A percentile compares a stretch with the other conserved stretches of the same genome.
phyloP scores from a whole-genome alignment of 176 grass and related monocot species.

The Rhipidocladum racemiflorum region DNA sequence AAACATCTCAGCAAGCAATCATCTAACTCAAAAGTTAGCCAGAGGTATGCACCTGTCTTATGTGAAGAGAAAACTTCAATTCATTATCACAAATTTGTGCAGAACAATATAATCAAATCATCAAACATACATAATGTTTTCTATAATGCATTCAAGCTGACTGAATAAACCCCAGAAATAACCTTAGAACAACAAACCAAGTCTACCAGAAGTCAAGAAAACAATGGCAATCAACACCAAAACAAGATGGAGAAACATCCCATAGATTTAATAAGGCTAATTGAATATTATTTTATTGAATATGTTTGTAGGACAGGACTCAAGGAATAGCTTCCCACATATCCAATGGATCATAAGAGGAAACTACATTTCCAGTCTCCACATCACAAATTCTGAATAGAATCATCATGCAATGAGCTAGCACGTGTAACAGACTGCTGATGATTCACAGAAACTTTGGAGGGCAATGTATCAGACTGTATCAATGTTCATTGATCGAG shows the following conservation, averaged over 20 bases:
- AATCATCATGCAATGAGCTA: not conserved
- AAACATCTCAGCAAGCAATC: not conserved
- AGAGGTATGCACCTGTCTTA: not conserved
- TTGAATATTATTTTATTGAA: not conserved
- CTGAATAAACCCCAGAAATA: not conserved
- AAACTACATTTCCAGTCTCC: not conserved
- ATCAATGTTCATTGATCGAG: not conserved
- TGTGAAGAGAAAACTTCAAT: not conserved
- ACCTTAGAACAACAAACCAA: not conserved
- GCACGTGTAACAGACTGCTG: not conserved
- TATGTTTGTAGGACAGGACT: not conserved
- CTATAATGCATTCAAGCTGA: not conserved
- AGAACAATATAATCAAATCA: not conserved
- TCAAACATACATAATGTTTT: not conserved
- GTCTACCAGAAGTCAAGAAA: not conserved
- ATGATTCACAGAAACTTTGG: not conserved
- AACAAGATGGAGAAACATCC: conserved; percentile 10
- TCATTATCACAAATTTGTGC: not conserved
- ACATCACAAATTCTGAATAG: not conserved
- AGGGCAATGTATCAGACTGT: not conserved
- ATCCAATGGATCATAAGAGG: not conserved
- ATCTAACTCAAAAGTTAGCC: not conserved
- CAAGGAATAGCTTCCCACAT: not conserved
- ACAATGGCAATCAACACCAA: not conserved
- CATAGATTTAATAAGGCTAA: not conserved